Base-by-base conservation (phyloP, 805 yeast species). In the Pichia exigua region DNA sequence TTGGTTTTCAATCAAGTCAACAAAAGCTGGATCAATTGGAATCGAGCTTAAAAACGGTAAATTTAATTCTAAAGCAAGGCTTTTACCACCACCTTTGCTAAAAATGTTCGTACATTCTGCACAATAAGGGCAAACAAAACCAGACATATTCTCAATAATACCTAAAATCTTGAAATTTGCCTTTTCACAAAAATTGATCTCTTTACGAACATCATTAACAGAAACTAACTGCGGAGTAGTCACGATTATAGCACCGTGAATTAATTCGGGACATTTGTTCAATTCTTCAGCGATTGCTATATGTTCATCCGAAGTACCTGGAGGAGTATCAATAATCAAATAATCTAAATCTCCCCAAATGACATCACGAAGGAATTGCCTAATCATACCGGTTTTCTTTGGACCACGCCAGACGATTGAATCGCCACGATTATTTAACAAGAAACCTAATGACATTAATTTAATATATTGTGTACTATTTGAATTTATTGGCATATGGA, bases 341-440 rank as follows among this genome's bases (percentile, higher is more conserved):
- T 87, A 92, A 60, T 84, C 81, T 51, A 88, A 81, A 27, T 77
- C 71, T 0, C 89, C 96, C 99, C 99, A 94, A 28, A 79, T 79
- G 2, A 92, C 96, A 65, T 94, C 98, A 54, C 81, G 79, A 42
- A 95, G 73, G 64, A 94, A 92, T 69, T 94, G 99, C 55, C 91
- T 78, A 39, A 94, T 87, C 98, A 94, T 94, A 15, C 97, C 97
- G 0, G 97, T 91, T 65, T 95, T 94, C 68, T 92, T 90, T 3
- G 99, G 99, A 0, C 99, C 99, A 63, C 98, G 75, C 99, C 99
- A 94, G 11, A 94, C 97, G 18, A 94, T 94, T 26, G 95, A 82
- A 61, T 85, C 87, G 27, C 95, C 95, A 55, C 98, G 69, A 62
- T 88, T 84, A 26, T 85, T 83, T 8, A 94, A 69, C 48, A 94